Evolutionary conservation across 495 filamentous ascomycete species (phyloP), one percentile per base, ranked within the genome.

Genomic region (Xylona heveae): DNA sequence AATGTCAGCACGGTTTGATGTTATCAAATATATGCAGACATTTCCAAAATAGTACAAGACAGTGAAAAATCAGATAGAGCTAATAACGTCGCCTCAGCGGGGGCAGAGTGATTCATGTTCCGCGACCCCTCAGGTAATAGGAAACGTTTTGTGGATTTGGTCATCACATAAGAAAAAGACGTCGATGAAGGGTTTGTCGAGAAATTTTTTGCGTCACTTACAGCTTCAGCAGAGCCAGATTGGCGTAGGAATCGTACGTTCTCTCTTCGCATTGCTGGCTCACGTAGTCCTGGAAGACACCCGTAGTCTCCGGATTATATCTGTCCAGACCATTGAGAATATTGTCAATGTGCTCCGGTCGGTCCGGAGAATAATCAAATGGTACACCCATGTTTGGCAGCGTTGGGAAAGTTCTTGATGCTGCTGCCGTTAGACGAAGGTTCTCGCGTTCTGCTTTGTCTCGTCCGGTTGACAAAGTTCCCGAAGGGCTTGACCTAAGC

Each of bases 241-340:
- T 95, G 42, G 90, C 83, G 53, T 93, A 92, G 58, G 71, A 80
- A 58, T 99, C 90, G 53, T 82, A 85, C 34, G 78, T 80, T 55
- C 74, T 67, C 53, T 78, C 72, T 55, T 95, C 90, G 62, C 90
- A 99, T 61, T 99, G 90, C 51, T 80, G 74, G 42, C 64, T 61
- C 24, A 99, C 76, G 50, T 99, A 95, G 48, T 85, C 79, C 61
- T 95, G 84, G 62, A 99, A 85, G 33, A 84, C 64, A 21, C 66
- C 64, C 31, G 88, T 91, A 15, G 85, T 92, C 56, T 99, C 88
- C 25, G 90, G 90, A 56, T 99, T 99, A 61, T 99, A 99, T 39
- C 90, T 66, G 59, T 99, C 88, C 38, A 99, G 77, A 36, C 90
- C 82, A 59, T 76, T 77, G 43, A 99, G 76, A 43, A 95, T 92